Percentiles rank a stretch among this genome's conserved stretches.
phyloP scores from a whole-genome alignment of 345 rosid species.

The Aquilaria yunnanensis region DNA sequence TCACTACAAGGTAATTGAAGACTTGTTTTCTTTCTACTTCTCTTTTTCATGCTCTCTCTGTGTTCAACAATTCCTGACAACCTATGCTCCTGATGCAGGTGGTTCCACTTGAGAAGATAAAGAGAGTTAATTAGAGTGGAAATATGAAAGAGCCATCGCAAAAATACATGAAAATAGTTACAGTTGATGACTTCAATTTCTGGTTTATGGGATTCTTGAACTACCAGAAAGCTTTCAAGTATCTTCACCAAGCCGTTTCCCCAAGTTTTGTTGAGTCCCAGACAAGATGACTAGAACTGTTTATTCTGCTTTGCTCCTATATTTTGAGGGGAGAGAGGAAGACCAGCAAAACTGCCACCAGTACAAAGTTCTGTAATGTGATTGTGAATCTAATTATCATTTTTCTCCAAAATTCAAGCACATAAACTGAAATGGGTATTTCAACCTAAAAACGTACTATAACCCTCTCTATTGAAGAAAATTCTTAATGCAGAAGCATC shows the following conservation, averaged over 20 bases:
- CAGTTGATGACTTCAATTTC: constrained; percentile 69
- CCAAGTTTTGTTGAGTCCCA: constrained; percentile 19
- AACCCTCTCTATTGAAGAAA: too few relatives aligned
- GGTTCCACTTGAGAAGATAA: constrained; percentile 55
- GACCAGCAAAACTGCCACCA: not conserved
- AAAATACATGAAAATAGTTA: constrained; percentile 62
- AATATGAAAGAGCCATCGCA: constrained; percentile 59
- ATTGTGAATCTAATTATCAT: too few relatives aligned
- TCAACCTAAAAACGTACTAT: too few relatives aligned
- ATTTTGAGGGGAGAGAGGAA: constrained; percentile 13
- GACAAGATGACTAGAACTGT: constrained; percentile 12
- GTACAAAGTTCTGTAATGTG: too few relatives aligned
- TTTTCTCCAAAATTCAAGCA: too few relatives aligned
- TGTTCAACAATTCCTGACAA: not conserved
- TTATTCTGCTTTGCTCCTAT: constrained; percentile 8
- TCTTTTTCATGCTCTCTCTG: not conserved
- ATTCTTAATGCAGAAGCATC: too few relatives aligned
- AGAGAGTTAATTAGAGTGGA: constrained; percentile 40
- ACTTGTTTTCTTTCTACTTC: not conserved
- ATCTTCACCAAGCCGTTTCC: constrained; percentile 48
- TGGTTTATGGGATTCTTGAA: constrained; percentile 91
- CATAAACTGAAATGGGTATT: too few relatives aligned
- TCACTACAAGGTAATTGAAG: constrained; percentile 39
- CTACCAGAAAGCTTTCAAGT: constrained; percentile 56
- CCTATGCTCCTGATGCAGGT: constrained; percentile 21